These are phyloP conservation scores for Zoysia pacifica DNA, from an alignment of 176 grass and related monocot species.

Conservation along the genomic window DNA sequence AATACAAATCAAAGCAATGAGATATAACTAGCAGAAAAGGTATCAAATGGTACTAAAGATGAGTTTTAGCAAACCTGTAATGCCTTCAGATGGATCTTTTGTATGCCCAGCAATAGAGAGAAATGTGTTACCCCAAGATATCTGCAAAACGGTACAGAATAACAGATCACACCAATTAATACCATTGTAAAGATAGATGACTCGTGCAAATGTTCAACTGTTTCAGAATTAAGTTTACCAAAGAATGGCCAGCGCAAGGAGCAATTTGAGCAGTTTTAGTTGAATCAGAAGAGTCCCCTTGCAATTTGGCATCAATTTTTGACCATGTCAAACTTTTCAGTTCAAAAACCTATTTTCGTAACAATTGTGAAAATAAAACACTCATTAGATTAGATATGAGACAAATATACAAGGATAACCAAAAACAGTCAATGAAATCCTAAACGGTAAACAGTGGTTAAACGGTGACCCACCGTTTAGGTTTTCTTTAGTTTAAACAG, in stretches of 20 bases:
- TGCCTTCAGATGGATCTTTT: constrained; percentile 85
- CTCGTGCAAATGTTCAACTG: constrained; percentile 4
- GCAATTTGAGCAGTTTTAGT: constrained; percentile 47
- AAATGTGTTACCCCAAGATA: constrained; percentile 85
- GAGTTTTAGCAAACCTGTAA: constrained; percentile 71
- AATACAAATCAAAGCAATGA: constrained; percentile 38
- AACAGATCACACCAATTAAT: constrained; percentile 9
- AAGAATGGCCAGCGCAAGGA: constrained; percentile 94
- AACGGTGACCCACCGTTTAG: too few relatives aligned
- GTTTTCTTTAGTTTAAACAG: too few relatives aligned
- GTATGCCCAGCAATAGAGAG: constrained; percentile 88
- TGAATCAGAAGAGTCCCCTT: constrained; percentile 63
- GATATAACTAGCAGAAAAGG: background rate
- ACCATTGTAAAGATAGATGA: constrained; percentile 26
- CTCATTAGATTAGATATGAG: background rate
- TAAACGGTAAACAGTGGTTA: too few relatives aligned
- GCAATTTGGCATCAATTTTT: constrained; percentile 84
- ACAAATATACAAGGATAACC: background rate
- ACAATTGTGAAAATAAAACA: constrained; percentile 26
- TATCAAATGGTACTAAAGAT: constrained; percentile 32
- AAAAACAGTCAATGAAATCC: background rate
- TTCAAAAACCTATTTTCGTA: constrained; percentile 68
- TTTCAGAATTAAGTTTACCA: constrained; percentile 57
- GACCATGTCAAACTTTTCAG: constrained; percentile 93
- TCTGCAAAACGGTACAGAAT: constrained; percentile 51